phyloP scores from a whole-genome alignment of 352 stramenopile genomes.

The Globisporangium apiculatum region DNA sequence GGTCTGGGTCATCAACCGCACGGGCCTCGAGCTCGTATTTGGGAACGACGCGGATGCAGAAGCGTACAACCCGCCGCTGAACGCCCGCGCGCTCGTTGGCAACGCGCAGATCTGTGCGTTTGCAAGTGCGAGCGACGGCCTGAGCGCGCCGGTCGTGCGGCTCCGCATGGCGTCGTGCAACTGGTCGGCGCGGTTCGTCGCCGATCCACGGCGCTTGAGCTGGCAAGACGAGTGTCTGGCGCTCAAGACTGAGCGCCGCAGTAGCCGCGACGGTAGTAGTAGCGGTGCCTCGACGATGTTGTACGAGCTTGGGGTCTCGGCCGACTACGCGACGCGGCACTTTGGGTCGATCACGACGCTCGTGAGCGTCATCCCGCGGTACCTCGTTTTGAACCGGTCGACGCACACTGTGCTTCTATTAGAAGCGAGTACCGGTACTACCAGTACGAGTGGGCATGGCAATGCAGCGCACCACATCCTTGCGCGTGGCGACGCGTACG shows the following conservation, averaged over 20 bases:
- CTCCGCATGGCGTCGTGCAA: slow-evolving; percentile 45
- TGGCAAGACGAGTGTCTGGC: slow-evolving; percentile 83
- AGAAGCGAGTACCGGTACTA: slow-evolving; percentile 16
- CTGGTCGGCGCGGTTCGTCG: slow-evolving; percentile 68
- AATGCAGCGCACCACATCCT: slow-evolving; percentile 73
- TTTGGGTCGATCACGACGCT: slow-evolving; percentile 81
- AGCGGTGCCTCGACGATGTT: slow-evolving; percentile 30
- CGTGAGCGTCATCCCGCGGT: slow-evolving; percentile 78
- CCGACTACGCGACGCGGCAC: slow-evolving; percentile 74
- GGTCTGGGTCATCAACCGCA: slow-evolving; percentile 81
- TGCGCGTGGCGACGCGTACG: slow-evolving; percentile 59
- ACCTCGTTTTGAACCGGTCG: slow-evolving; percentile 66
- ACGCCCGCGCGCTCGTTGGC: slow-evolving; percentile 54
- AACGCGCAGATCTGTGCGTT: slow-evolving; percentile 75
- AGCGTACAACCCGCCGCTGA: slow-evolving; percentile 45
- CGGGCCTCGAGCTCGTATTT: slow-evolving; percentile 64
- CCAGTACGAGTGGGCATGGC: neutral
- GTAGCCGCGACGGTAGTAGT: slow-evolving; percentile 5
- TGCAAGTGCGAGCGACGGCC: slow-evolving; percentile 24
- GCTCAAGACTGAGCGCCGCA: slow-evolving; percentile 24
- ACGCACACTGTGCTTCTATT: slow-evolving; percentile 59
- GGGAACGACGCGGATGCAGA: slow-evolving; percentile 59
- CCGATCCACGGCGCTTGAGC: slow-evolving; percentile 62
- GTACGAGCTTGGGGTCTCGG: slow-evolving; percentile 78
- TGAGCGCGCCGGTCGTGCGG: slow-evolving; percentile 33